A percentile compares a stretch with the other conserved stretches of the same genome.
phyloP scores from a whole-genome alignment of 257 asterid species.

The Solanum ossicruentum region DNA sequence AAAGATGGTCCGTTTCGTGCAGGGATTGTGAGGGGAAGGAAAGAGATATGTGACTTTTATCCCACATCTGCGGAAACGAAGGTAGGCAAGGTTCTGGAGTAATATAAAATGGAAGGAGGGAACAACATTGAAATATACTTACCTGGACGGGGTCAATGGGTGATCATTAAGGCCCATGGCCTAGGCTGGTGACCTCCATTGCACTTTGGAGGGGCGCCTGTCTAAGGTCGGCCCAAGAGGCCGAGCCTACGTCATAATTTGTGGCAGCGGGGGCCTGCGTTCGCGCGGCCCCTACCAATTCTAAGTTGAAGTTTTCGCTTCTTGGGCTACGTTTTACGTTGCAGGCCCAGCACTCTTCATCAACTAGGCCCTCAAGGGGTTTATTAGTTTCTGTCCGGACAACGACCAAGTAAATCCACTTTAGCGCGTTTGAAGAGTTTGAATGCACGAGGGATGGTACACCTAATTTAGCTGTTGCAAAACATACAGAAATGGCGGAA shows the following conservation, averaged over 20 bases:
- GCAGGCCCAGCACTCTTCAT: no score
- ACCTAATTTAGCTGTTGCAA: no score
- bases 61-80: background rate
- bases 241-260: slow-evolving; percentile 14
- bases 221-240: slow-evolving; percentile 32
- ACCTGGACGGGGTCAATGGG: slow-evolving; percentile 20
- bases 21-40: background rate
- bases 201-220: slow-evolving; percentile 18
- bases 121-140: background rate
- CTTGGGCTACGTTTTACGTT: no score
- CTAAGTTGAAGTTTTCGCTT: fast-evolving
- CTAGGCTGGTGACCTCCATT: slow-evolving; percentile 13
- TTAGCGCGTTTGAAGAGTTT: no score
- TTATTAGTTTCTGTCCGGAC: no score
- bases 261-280: background rate
- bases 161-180: background rate
- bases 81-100: background rate
- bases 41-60: background rate
- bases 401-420: no score
- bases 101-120: background rate
- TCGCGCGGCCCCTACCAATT: background rate
- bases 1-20: background rate
- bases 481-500: slow-evolving; percentile 36
- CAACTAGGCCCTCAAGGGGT: no score
- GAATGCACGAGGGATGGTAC: slow-evolving; percentile 14